Percentiles rank a stretch among this genome's conserved stretches.
phyloP scores from a whole-genome alignment of 306 rosid genomes.

The Arachis hypogaea region DNA sequence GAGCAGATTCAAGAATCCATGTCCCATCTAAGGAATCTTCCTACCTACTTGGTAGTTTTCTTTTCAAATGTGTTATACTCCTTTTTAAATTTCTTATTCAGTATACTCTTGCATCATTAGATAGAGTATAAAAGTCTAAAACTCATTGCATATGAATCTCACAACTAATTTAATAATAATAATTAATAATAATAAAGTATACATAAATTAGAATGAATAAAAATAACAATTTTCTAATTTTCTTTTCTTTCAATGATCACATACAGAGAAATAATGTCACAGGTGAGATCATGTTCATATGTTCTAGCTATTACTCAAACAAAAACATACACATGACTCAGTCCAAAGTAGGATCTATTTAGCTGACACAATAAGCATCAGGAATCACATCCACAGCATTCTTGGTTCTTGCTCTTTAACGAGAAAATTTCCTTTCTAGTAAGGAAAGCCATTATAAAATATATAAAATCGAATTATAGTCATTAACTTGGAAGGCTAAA shows the following conservation, averaged over 20 bases:
- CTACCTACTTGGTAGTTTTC: too few relatives aligned
- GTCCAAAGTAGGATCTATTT: constrained; percentile 14
- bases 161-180: too few relatives aligned
- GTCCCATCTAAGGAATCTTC: constrained; percentile 8
- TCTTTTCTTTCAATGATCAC: constrained; percentile 4
- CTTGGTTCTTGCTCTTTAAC: not conserved
- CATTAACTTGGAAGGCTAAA: not conserved
- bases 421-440: too few relatives aligned
- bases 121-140: too few relatives aligned
- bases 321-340: not conserved
- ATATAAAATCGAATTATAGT: not conserved
- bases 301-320: constrained; percentile 18
- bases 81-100: too few relatives aligned
- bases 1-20: not conserved
- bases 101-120: too few relatives aligned
- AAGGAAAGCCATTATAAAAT: not conserved
- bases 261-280: constrained; percentile 16
- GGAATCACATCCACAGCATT: constrained; percentile 19
- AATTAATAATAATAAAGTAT: too few relatives aligned
- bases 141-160: too few relatives aligned
- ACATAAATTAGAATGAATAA: too few relatives aligned
- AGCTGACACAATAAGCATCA: constrained; percentile 1
- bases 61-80: too few relatives aligned
- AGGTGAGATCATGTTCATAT: constrained; percentile 25
- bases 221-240: too few relatives aligned